Evolutionary conservation across 768 basidiomycete species (phyloP), one percentile per base, ranked within the genome.

Genomic region (Phlebiopsis flavidoalba): DNA sequence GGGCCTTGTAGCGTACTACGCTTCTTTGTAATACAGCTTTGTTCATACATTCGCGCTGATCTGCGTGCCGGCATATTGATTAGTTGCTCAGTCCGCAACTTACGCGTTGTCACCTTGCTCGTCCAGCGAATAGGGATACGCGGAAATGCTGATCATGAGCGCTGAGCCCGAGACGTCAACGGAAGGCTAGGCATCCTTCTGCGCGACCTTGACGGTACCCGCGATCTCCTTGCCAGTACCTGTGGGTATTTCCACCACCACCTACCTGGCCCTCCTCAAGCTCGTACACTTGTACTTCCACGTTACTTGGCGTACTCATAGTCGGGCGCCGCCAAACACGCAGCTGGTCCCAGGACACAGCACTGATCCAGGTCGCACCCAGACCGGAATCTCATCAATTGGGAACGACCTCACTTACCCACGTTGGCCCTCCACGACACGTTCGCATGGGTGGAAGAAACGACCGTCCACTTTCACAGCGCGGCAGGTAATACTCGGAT

Each of bases 341-440:
- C 74, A 35, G 74, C 66, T 17, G 86, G 82, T 5, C 87, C 85
- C n/a, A 88, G n/a, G 76, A 56, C 79, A 73, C 19, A 90, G 70
- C 19, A 88, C 77, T 15, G 79, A 80, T 40, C 80, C 81, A 26
- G 80, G 79, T 40, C 84, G 77, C 40, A 89, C 81, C 81, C 82
- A 89, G 31, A 89, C 82, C 15, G 87, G 87, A 43, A 90, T 78
- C 59, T 81, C 79, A 65, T 86, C 80, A 43, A 88, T 71, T n/a
- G 24, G 85, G 80, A n/a, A 87, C 83, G 58, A 80, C 73, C 64
- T 85, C 83, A 55, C 79, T 79, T 61, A 89, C 73, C 87, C 87
- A 89, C 17, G 65, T 63, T 0, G 87, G 88, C 0, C 88, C 53
- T 76, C 70, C 26, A 84, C 65, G n/a, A 76, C 77, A 49, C 83